Base-by-base conservation (phyloP, 176 grass and related monocot species). In the Ensete glaucum region DNA sequence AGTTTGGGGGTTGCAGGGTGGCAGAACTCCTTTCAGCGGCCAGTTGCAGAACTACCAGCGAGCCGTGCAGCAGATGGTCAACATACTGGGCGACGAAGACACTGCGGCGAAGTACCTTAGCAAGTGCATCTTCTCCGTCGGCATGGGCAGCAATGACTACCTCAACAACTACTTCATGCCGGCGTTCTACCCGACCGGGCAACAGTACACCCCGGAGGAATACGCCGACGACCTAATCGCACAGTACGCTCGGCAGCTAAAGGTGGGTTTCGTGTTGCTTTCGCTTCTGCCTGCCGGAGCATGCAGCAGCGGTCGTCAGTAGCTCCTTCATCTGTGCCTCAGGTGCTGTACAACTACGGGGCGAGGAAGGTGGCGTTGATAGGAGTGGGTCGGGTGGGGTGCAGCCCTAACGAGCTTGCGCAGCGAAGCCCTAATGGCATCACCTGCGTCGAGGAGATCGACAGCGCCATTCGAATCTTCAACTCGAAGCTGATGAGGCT, bases 141-240 rank as follows among this genome's bases (percentile, higher is more conserved):
- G 87, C 50, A 90, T 96, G 85, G 93, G 93, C 74, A 92, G 93
- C 85, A 96, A 96, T 53, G 93, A 96, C 76, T 96, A 96, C 77
- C 85, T 96, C 70, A 96, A 96, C 85, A 96, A 96, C 87, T 92
- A 96, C 86, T 96, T 96, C 89, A 96, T 96, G 93, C 87, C 93
- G 1, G 5, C 75, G 5, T 51, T 92, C 53, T 92, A 92, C 89
- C 0, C 13, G 24, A 92, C 85, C 19, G 85, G 87, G 57, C 83
- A 22, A 16, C 85, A 92, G 78, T 96, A 78, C 93, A 92, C 81
- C 15, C 83, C 93, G 16, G 83, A 86, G 65, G 87, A 90, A 73
- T 97, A 83, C 49, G 85, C 93, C 14, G 90, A 90, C 51, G 83
- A 20, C 78, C 89, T 97, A 51, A 43, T 71, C 81, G 43, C 12